These are phyloP conservation scores for Trichoderma gracile DNA, from an alignment of 2,329 filamentous ascomycete species.

Conservation along the genomic window DNA sequence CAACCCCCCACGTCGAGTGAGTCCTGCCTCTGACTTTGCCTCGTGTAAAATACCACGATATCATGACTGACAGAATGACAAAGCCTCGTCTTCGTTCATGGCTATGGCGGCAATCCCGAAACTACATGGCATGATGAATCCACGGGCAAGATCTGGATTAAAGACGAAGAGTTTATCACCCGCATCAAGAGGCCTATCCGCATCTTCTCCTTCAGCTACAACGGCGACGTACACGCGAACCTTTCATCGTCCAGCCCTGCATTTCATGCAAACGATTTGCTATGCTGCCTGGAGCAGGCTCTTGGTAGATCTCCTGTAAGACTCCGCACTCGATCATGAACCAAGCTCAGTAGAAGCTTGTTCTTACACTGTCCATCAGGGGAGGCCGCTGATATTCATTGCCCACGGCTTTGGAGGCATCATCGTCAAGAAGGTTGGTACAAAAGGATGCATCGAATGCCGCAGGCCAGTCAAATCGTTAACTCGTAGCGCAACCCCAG, in stretches of 20 bases:
- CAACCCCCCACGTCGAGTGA: constrained; percentile 25
- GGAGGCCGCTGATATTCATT: constrained; percentile 31
- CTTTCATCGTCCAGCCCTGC: constrained; percentile 31
- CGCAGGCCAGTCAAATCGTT: background rate
- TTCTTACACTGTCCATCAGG: constrained; percentile 23
- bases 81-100: constrained; percentile 34
- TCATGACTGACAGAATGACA: constrained; percentile 28
- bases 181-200: constrained; percentile 26
- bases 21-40: background rate
- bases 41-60: background rate
- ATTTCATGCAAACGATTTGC: constrained; percentile 32
- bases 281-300: constrained; percentile 28
- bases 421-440: constrained; percentile 32
- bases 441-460: background rate
- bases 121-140: constrained; percentile 32
- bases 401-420: constrained; percentile 33
- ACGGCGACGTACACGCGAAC: constrained; percentile 32
- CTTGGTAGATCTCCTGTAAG: constrained; percentile 26
- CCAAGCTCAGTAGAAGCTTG: too few species aligned
- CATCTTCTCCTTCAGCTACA: constrained; percentile 32
- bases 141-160: constrained; percentile 33
- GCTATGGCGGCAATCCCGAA: constrained; percentile 29
- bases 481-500: background rate
- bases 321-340: background rate
- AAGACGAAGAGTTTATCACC: constrained; percentile 31